Percentiles rank a stretch among this genome's conserved stretches.
Evolutionary conservation across 2,329 filamentous ascomycete species (phyloP).

Genomic region (Verticillium tricorpus): DNA sequence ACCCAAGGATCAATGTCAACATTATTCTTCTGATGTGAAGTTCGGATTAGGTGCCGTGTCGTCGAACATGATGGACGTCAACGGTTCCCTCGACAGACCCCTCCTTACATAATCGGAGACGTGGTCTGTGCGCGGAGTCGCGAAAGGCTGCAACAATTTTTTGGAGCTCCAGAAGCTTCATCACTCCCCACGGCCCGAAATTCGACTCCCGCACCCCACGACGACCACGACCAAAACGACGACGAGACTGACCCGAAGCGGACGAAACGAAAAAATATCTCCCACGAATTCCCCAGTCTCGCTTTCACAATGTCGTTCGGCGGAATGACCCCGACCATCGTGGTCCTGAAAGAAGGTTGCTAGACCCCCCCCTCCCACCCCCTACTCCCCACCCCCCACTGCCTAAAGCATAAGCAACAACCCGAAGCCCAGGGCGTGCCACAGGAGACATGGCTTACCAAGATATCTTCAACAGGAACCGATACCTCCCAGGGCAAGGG

Average conservation of each 20-base stretch:
- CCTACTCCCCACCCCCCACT: constrained; percentile 1
- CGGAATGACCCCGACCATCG: constrained; percentile 95
- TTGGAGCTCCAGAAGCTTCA: constrained; percentile 39
- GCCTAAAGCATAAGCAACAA: constrained; percentile 3
- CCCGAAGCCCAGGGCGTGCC: constrained; percentile 7
- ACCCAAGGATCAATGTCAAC: too few relatives aligned
- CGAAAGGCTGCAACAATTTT: constrained; percentile 46
- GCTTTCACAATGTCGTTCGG: constrained; percentile 78
- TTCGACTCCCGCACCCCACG: not conserved
- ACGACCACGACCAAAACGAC: not conserved
- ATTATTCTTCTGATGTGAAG: too few relatives aligned
- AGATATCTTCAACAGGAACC: constrained; percentile 61
- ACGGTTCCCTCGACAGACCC: not conserved
- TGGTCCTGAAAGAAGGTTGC: constrained; percentile 95
- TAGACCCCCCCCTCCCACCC: constrained; percentile 23
- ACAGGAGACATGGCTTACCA: constrained; percentile 6
- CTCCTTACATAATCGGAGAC: constrained; percentile 10
- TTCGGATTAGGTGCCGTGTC: too few relatives aligned
- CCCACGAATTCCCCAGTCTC: not conserved
- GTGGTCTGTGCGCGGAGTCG: constrained; percentile 14
- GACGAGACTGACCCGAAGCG: not conserved
- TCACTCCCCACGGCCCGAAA: constrained; percentile 1
- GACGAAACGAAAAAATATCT: not conserved
- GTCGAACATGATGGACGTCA: not conserved
- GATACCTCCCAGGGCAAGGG: constrained; percentile 96